phyloP scores from a whole-genome alignment of 768 basidiomycete genomes.

The Gloeopeniophorella convolvens region DNA sequence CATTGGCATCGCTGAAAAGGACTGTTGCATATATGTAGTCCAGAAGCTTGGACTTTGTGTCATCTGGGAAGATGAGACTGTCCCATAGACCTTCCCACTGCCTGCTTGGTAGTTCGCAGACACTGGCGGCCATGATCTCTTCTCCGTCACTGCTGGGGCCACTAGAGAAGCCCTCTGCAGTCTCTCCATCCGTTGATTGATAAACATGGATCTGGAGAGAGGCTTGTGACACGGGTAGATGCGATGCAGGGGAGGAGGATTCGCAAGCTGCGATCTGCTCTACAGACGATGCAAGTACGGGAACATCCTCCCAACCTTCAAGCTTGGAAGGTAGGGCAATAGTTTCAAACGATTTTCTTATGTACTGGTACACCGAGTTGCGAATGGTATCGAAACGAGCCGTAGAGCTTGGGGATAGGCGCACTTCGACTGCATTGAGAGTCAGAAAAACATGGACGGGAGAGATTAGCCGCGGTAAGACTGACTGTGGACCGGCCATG shows the following conservation, averaged over 20 bases:
- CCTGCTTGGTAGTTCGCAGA: constrained; percentile 80
- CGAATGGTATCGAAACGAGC: constrained; percentile 73
- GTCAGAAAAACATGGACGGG: background rate
- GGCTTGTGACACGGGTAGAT: constrained; percentile 51
- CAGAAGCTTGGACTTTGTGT: constrained; percentile 82
- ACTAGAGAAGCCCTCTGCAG: constrained; percentile 66
- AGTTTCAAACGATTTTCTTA: constrained; percentile 51
- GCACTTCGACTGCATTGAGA: constrained; percentile 65
- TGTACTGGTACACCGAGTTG: constrained; percentile 50
- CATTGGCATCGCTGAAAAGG: constrained; percentile 81
- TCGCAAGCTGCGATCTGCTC: constrained; percentile 73
- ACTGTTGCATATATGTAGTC: constrained; percentile 95
- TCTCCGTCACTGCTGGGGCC: constrained; percentile 51
- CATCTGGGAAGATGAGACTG: constrained; percentile 75
- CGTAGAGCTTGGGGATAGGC: constrained; percentile 59
- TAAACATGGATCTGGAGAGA: constrained; percentile 83
- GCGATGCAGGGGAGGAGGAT: constrained; percentile 45
- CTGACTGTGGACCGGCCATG: constrained; percentile 67
- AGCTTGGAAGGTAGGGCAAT: constrained; percentile 66
- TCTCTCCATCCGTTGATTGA: constrained; percentile 62
- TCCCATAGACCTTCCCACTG: constrained; percentile 92
- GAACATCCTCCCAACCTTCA: constrained; percentile 73
- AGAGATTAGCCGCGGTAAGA: background rate
- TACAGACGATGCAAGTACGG: constrained; percentile 64
- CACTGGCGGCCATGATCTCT: constrained; percentile 80